Evolutionary conservation across 2,329 filamentous ascomycete species (phyloP).

Genomic region (Talaromyces sp.): DNA sequence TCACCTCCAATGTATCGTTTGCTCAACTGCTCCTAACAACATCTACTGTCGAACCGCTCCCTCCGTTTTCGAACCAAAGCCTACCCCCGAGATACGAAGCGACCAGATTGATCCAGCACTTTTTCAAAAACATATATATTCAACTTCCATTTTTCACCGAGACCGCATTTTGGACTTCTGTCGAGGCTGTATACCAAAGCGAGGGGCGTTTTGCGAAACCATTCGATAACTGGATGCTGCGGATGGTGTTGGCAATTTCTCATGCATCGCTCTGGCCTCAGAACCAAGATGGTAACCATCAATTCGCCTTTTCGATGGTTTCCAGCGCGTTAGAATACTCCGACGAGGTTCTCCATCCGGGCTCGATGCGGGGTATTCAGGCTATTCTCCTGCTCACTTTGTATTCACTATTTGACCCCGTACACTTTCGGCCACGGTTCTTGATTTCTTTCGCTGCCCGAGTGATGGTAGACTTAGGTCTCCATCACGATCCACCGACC

Average conservation of each 20-base stretch:
- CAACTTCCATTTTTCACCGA: slow-evolving; percentile 80
- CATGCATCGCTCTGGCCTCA: slow-evolving; percentile 66
- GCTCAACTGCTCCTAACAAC: slow-evolving; percentile 49
- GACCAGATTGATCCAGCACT: slow-evolving; percentile 69
- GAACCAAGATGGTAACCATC: slow-evolving; percentile 58
- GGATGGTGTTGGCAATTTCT: slow-evolving; percentile 82
- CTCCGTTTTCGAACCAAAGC: slow-evolving; percentile 52
- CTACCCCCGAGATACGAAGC: slow-evolving; percentile 68
- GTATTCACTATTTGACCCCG: slow-evolving; percentile 83
- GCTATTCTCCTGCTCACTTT: slow-evolving; percentile 79
- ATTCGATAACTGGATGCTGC: slow-evolving; percentile 78
- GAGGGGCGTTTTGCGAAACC: slow-evolving; percentile 55
- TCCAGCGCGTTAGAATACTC: slow-evolving; percentile 67
- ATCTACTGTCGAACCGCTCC: slow-evolving; percentile 66
- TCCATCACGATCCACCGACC: slow-evolving; percentile 82
- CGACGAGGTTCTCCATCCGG: slow-evolving; percentile 77
- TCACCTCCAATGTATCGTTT: slow-evolving; percentile 42
- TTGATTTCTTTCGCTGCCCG: slow-evolving; percentile 84
- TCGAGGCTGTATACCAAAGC: slow-evolving; percentile 76
- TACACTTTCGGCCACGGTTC: slow-evolving; percentile 91
- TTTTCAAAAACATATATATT: slow-evolving; percentile 73
- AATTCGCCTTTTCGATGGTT: slow-evolving; percentile 55
- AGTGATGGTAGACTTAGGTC: slow-evolving; percentile 80
- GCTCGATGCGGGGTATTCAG: slow-evolving; percentile 79
- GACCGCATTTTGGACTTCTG: slow-evolving; percentile 66